phyloP scores from a whole-genome alignment of 495 filamentous ascomycete species.

The Delitschia confertaspora region DNA sequence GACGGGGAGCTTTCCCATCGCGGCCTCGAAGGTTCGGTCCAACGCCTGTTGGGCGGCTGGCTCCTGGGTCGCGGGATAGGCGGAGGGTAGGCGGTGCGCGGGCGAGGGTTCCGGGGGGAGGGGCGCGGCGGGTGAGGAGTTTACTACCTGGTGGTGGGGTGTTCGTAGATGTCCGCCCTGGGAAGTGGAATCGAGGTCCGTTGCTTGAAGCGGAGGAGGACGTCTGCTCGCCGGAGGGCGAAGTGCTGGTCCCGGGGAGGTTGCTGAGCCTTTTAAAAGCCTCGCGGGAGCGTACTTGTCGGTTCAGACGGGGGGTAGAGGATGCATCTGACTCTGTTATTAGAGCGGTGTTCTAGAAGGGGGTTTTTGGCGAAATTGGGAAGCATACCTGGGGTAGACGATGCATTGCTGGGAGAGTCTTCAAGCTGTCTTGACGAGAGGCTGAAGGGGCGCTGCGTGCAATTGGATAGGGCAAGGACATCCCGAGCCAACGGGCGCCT shows the following conservation, averaged over 20 bases:
- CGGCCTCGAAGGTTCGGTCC: slow-evolving; percentile 12
- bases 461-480: slow-evolving; percentile 1
- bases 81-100: slow-evolving; percentile 16
- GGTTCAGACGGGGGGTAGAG: too few species aligned
- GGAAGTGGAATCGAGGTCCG: neutral
- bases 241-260: too few species aligned
- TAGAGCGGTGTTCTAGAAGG: neutral
- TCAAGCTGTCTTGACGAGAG: slow-evolving; percentile 5
- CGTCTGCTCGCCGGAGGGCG: too few species aligned
- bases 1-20: neutral
- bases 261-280: too few species aligned
- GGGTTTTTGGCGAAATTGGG: neutral
- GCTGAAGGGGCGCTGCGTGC: slow-evolving; percentile 5
- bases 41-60: neutral
- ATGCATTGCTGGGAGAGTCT: neutral
- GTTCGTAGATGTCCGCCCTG: neutral
- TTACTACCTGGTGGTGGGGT: neutral
- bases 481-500: slow-evolving; percentile 4
- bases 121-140: neutral
- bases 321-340: too few species aligned
- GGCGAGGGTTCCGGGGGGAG: slow-evolving; percentile 12
- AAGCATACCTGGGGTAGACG: slow-evolving; percentile 1
- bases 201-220: neutral
- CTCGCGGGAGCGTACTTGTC: too few species aligned
- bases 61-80: slow-evolving; percentile 6